Percentiles rank a stretch among this genome's conserved stretches.
Conservation (phyloP, 2,329 filamentous ascomycete species). For the Chaetomium sp. region DNA sequence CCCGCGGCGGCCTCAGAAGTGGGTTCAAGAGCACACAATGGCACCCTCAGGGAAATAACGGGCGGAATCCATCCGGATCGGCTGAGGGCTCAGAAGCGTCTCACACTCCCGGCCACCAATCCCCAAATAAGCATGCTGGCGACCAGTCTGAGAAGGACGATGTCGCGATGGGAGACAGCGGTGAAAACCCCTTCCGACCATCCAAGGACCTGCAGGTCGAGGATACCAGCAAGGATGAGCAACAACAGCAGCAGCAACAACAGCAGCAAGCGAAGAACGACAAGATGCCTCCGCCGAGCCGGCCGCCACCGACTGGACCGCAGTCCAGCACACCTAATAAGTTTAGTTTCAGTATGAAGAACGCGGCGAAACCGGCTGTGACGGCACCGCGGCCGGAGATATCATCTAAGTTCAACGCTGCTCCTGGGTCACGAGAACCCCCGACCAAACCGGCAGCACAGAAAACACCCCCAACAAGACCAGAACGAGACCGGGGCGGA, state of each 20-base stretch:
- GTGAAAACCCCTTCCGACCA: constrained; percentile 55
- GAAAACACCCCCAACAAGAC: constrained; percentile 28
- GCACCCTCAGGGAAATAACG: constrained; percentile 46
- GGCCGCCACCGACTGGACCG: constrained; percentile 48
- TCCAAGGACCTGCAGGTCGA: constrained; percentile 61
- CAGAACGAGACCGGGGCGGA: constrained; percentile 18
- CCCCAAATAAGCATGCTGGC: constrained; percentile 23
- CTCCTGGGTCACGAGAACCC: constrained; percentile 42
- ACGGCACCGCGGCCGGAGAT: constrained; percentile 58
- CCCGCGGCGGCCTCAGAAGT: constrained; percentile 49
- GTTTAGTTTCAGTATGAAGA: constrained; percentile 92
- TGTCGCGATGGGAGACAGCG: constrained; percentile 38
- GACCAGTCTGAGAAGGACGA: constrained; percentile 26
- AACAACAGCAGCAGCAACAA: constrained; percentile 23
- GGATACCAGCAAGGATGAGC: constrained; percentile 44
- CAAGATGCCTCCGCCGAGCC: constrained; percentile 49
- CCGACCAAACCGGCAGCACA: constrained; percentile 21
- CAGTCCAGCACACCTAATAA: constrained; percentile 53
- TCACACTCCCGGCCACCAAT: constrained; percentile 28
- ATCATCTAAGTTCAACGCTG: constrained; percentile 61
- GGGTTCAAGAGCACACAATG: constrained; percentile 64
- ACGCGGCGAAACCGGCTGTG: constrained; percentile 53
- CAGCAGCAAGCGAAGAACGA: constrained; percentile 33
- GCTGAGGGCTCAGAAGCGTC: constrained; percentile 28
- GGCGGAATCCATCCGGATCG: constrained; percentile 24